Conservation (phyloP, 2,329 filamentous ascomycete species). For the Colletotrichum musicola region DNA sequence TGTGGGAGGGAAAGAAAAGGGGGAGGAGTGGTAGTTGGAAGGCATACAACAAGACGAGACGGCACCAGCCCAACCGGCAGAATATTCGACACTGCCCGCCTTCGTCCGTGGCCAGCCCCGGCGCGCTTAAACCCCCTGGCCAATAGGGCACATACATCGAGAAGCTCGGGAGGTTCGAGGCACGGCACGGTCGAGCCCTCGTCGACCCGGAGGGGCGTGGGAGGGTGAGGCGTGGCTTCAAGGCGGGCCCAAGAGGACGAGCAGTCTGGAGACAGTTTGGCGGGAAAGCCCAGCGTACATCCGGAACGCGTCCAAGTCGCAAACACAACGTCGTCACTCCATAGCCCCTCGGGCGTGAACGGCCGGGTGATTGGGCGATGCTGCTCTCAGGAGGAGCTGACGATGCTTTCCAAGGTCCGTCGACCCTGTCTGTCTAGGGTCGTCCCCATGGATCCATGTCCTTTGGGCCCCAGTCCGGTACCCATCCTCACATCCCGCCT, state of each 20-base stretch:
- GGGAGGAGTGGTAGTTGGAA: constrained; percentile 15
- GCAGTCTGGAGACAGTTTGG: constrained; percentile 14
- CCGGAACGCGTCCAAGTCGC: constrained; percentile 24
- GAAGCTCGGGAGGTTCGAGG: constrained; percentile 19
- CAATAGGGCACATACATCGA: constrained; percentile 35
- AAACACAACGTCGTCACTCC: constrained; percentile 31
- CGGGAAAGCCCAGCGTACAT: constrained; percentile 18
- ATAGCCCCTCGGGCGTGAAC: constrained; percentile 4
- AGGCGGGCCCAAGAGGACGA: constrained; percentile 11
- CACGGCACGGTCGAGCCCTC: constrained; percentile 19
- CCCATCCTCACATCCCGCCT: constrained; percentile 28
- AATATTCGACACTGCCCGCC: constrained; percentile 37
- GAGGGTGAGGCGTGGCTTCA: constrained; percentile 31
- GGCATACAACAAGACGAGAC: constrained; percentile 11
- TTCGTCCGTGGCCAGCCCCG: constrained; percentile 34
- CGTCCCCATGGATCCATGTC: constrained; percentile 15
- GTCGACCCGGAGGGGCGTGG: neutral
- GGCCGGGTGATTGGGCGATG: constrained; percentile 21
- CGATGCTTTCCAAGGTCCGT: constrained; percentile 18
- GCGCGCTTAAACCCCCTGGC: constrained; percentile 31
- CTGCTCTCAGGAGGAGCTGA: constrained; percentile 21
- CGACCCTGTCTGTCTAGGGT: constrained; percentile 10
- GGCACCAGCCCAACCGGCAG: constrained; percentile 36
- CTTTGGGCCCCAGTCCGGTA: constrained; percentile 9
- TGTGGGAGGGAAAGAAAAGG: constrained; percentile 30